Evolutionary conservation across 1,284 basidiomycete genomes (phyloP).

Genomic region (Cutaneotrichosporon daszewskae): DNA sequence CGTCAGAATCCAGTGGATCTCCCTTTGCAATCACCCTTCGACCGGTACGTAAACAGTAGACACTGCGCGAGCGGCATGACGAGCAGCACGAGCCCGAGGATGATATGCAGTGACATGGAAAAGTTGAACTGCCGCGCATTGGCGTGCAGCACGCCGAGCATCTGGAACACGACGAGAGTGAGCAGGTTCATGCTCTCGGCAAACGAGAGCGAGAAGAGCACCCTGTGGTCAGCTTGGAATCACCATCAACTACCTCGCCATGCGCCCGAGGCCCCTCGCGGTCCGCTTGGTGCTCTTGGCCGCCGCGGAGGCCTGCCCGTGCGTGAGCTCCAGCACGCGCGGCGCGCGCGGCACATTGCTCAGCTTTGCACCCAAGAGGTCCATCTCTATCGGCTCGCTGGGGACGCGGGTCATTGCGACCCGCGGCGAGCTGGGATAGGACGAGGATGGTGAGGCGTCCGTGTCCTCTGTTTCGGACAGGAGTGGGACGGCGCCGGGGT

Average conservation of each 20-base stretch:
- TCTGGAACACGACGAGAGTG: constrained; percentile 42
- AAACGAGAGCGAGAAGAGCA: constrained; percentile 44
- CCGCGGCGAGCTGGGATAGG: constrained; percentile 1
- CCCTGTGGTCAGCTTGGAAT: constrained; percentile 18
- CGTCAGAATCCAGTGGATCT: not conserved
- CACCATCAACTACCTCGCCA: constrained; percentile 27
- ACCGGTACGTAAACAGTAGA: constrained; percentile 43
- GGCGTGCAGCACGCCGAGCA: constrained; percentile 36
- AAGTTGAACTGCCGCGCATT: constrained; percentile 44
- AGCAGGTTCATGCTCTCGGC: constrained; percentile 45
- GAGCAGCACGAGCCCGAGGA: constrained; percentile 41
- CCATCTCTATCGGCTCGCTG: constrained; percentile 19
- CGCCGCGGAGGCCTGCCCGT: constrained; percentile 12
- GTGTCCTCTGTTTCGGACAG: constrained; percentile 10
- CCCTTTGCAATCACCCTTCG: constrained; percentile 25
- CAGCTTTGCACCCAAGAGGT: constrained; percentile 26
- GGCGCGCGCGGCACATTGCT: constrained; percentile 18
- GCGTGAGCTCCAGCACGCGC: constrained; percentile 29
- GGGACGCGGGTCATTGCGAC: not conserved
- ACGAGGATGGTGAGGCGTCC: constrained; percentile 4
- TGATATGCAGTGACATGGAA: constrained; percentile 39
- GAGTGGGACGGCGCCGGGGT: not conserved
- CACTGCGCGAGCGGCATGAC: constrained; percentile 44
- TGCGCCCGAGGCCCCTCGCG: constrained; percentile 35
- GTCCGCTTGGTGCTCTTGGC: constrained; percentile 27